phyloP scores from a whole-genome alignment of 2,329 filamentous ascomycete species.

The Calycina herbarum region DNA sequence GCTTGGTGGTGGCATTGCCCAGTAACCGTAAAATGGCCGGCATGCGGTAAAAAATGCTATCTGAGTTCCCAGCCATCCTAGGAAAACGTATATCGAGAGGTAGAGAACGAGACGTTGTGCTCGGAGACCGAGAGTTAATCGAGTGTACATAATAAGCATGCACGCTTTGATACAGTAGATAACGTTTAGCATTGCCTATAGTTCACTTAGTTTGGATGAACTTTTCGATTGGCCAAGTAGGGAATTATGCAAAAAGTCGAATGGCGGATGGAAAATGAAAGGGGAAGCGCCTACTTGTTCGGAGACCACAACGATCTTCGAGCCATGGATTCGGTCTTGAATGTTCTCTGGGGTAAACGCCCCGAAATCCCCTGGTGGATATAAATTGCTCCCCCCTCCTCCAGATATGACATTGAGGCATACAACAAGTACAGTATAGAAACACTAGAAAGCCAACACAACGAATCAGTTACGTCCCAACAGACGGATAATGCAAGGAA shows the following conservation, averaged over 20 bases:
- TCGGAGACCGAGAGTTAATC: constrained; percentile 48
- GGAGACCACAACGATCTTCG: constrained; percentile 61
- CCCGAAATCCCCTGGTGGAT: constrained; percentile 39
- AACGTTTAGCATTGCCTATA: constrained; percentile 46
- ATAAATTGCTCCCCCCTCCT: constrained; percentile 46
- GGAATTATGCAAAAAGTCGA: too few relatives aligned
- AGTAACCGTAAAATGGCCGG: constrained; percentile 54
- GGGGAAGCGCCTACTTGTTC: constrained; percentile 38
- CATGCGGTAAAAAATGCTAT: constrained; percentile 51
- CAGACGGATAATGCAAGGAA: background rate
- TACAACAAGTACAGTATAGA: constrained; percentile 44
- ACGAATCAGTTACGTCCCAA: background rate
- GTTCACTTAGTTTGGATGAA: background rate
- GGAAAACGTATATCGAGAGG: constrained; percentile 47
- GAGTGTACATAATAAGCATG: constrained; percentile 56
- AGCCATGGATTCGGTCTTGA: constrained; percentile 48
- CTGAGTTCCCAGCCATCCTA: constrained; percentile 52
- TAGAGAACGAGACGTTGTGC: constrained; percentile 40
- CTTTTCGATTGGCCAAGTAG: too few relatives aligned
- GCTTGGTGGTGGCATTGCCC: constrained; percentile 52
- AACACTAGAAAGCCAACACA: constrained; percentile 22
- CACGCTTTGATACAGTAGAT: constrained; percentile 57
- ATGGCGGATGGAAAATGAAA: background rate
- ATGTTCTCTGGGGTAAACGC: constrained; percentile 42
- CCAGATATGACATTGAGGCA: constrained; percentile 43